Conservation (phyloP, 306 rosid species). For the Styphnolobium japonicum region DNA sequence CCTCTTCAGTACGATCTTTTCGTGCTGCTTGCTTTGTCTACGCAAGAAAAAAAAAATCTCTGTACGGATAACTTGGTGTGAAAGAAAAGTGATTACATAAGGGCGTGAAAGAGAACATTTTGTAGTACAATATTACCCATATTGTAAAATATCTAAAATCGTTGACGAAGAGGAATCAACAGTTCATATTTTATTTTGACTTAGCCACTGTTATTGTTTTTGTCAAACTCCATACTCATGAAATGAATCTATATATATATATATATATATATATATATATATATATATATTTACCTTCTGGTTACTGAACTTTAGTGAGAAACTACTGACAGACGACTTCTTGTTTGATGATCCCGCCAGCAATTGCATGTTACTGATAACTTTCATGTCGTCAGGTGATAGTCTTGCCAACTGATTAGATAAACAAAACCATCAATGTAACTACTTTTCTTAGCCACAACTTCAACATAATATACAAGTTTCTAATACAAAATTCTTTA, state of each 20-base stretch:
- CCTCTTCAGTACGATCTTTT: conserved; percentile 76
- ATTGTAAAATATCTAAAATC: not conserved
- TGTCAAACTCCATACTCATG: not conserved
- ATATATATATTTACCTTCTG: conserved; percentile 57
- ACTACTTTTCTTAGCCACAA: not conserved
- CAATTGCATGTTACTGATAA: conserved; percentile 69
- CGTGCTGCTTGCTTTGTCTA: conserved; percentile 77
- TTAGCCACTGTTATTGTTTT: not conserved
- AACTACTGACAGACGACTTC: conserved; percentile 45
- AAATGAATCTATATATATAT: not conserved
- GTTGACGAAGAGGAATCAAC: not conserved
- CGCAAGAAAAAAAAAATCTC: conserved; percentile 8
- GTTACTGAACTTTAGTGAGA: conserved; percentile 81
- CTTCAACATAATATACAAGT: not conserved
- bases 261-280: too few relatives aligned
- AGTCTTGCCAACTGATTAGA: conserved; percentile 74
- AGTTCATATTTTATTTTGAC: not conserved
- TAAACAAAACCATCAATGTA: conserved; percentile 15
- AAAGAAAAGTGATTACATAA: not conserved
- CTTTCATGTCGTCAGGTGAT: conserved; percentile 82
- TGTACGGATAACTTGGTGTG: not conserved
- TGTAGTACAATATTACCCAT: not conserved
- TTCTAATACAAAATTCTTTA: not conserved
- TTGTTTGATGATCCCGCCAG: conserved; percentile 54
- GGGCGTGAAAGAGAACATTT: not conserved